These are phyloP conservation scores for Saccharomyces cerevisiae DNA, from an alignment of 805 yeast genomes.

Conservation along the genomic window DNA sequence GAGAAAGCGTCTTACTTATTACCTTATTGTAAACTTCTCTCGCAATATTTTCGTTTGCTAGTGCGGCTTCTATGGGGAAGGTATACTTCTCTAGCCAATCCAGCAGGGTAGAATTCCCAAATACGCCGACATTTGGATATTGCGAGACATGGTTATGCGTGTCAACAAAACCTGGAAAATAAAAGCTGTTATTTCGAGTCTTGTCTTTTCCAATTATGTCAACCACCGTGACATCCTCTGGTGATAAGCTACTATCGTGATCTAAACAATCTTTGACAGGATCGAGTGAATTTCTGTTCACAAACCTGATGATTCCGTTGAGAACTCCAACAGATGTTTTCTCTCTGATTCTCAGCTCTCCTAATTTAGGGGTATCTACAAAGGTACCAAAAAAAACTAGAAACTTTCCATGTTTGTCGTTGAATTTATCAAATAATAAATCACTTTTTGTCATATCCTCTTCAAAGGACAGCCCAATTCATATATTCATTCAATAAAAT, in stretches of 20 bases:
- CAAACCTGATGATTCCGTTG: conserved; percentile 38
- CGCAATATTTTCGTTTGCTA: conserved; percentile 49
- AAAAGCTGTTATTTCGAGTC: conserved; percentile 34
- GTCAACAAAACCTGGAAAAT: conserved; percentile 76
- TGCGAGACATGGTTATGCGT: conserved; percentile 84
- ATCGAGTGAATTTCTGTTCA: conserved; percentile 20
- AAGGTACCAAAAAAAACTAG: conserved; percentile 59
- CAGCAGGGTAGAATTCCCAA: conserved; percentile 73
- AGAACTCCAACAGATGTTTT: conserved; percentile 56
- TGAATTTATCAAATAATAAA: background rate
- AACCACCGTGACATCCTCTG: conserved; percentile 22
- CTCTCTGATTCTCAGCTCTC: conserved; percentile 46
- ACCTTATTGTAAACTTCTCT: conserved; percentile 54
- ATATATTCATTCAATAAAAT: background rate
- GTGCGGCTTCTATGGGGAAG: conserved; percentile 75
- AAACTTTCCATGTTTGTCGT: conserved; percentile 1
- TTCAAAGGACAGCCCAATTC: background rate
- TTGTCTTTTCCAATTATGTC: conserved; percentile 10
- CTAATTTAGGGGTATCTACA: conserved; percentile 60
- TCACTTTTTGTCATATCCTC: background rate
- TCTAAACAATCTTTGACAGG: conserved; percentile 25
- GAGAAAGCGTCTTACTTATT: conserved; percentile 55
- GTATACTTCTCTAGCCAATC: conserved; percentile 89
- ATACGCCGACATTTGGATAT: conserved; percentile 74
- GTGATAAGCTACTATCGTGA: conserved; percentile 10